Evolutionary conservation across 2,329 filamentous ascomycete species (phyloP), one percentile per base, ranked within the genome.

Genomic region (Cladosporium sp.): DNA sequence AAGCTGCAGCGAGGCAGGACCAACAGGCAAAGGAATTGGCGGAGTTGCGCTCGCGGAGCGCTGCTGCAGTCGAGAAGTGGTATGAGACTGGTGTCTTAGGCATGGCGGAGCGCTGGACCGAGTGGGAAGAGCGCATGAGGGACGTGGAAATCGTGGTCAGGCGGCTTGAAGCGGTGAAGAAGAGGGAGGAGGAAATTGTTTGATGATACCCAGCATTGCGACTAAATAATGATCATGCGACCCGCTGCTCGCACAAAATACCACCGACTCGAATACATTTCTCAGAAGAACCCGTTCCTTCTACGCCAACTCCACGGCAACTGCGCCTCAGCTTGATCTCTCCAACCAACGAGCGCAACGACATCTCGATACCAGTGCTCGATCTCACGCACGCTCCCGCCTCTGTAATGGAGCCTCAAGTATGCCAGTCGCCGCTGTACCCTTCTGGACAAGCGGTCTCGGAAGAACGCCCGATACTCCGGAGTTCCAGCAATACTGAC

Each of bases 81-180:
- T 92, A 93, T 73, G 86, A 92, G 70, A 77, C 84, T 22, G 84
- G 85, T 3, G 79, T 94, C 43, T 76, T 96, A 50, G 81, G 82
- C 11, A 84, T 84, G 65, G 87, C 87, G 0, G 83, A 85, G 65
- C 82, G 83, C 59, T 87, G 91, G 76, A 88, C 87, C 20, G 84
- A 88, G 54, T 85, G 88, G 69, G 88, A 95, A 73, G 80, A 83
- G 36, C 79, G 88, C 51, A 73, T 92, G 12, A 82, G 84, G 72
- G 77, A 80, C 61, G 82, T 85, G 7, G 90, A 94, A 74, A 81
- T 84, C 57, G 78, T 78, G 8, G 78, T 93, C 2, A 80, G 84
- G 69, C 82, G 88, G 67, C 78, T 78, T 52, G 89, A 92, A 69
- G 78, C 77, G 63, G 74, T 74, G 73, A 81, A 78, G 66, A 81